phyloP scores from a whole-genome alignment of 108 stramenopile species.

The Nitzschia putrida region DNA sequence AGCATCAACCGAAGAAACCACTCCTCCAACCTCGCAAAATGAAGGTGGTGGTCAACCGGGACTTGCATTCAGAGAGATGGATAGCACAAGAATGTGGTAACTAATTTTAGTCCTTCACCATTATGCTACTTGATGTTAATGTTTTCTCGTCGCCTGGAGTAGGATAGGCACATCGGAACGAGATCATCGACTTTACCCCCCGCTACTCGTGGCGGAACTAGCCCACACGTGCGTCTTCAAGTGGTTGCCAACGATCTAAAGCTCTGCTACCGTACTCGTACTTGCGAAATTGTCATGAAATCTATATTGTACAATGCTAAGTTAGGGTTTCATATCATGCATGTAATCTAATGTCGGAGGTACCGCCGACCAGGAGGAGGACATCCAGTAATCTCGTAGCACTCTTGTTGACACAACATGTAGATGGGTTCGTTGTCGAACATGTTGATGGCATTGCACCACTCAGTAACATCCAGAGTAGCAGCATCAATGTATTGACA shows the following conservation, averaged over 20 bases:
- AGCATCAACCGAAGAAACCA: not conserved
- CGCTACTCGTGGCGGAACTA: too few species aligned
- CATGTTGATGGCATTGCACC: slow-evolving; percentile 16
- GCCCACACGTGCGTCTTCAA: too few species aligned
- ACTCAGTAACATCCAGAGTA: slow-evolving; percentile 7
- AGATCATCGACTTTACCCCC: too few species aligned
- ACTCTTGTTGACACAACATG: slow-evolving; percentile 20
- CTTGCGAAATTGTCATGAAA: too few species aligned
- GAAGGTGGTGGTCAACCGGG: slow-evolving; percentile 8
- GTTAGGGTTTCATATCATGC: not conserved
- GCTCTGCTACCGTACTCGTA: too few species aligned
- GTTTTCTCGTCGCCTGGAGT: too few species aligned
- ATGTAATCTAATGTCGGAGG: not conserved
- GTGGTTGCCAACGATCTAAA: too few species aligned
- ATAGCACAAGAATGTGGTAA: not conserved
- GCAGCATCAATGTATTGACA: slow-evolving; percentile 20
- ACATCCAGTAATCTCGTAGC: slow-evolving; percentile 17
- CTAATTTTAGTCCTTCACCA: not conserved
- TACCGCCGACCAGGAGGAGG: not conserved
- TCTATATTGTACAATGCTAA: too few species aligned
- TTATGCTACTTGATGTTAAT: not conserved
- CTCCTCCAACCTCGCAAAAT: not conserved
- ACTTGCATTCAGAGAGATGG: not conserved
- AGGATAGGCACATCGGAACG: too few species aligned
- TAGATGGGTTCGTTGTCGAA: slow-evolving; percentile 14